Conservation (phyloP, 1,284 basidiomycete genomes). For the Fomitopsis pinicola region DNA sequence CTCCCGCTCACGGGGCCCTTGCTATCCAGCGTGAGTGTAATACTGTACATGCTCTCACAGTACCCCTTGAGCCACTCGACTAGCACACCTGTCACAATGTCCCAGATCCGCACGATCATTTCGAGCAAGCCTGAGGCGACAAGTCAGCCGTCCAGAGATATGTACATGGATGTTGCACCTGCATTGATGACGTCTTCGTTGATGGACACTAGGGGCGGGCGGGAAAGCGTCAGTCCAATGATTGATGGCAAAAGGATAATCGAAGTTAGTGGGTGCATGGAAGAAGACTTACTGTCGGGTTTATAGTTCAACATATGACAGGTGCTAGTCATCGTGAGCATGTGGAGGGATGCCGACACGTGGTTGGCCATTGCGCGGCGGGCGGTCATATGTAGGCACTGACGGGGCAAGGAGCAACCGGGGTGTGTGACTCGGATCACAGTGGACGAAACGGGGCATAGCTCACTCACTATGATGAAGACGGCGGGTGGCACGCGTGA, state of each 20-base stretch:
- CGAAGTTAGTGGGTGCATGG: too few relatives aligned
- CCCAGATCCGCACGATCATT: constrained; percentile 73
- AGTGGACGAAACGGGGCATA: too few relatives aligned
- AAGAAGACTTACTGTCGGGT: too few relatives aligned
- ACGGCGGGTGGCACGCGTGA: too few relatives aligned
- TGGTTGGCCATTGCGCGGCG: too few relatives aligned
- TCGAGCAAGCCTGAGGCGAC: constrained; percentile 74
- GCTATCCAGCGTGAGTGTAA: constrained; percentile 74
- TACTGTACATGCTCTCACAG: constrained; percentile 74
- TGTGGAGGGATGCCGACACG: too few relatives aligned
- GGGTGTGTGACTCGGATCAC: too few relatives aligned
- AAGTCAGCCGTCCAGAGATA: constrained; percentile 64
- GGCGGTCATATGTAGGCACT: too few relatives aligned
- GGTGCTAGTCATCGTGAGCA: too few relatives aligned
- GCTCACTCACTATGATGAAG: too few relatives aligned
- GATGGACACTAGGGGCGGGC: constrained; percentile 28
- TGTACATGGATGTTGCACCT: constrained; percentile 61
- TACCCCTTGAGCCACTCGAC: constrained; percentile 70
- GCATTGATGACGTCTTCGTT: constrained; percentile 49
- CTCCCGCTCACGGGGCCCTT: constrained; percentile 64
- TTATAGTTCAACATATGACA: too few relatives aligned
- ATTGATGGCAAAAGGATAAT: neutral
- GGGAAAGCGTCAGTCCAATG: neutral
- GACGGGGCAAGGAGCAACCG: too few relatives aligned
- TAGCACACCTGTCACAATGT: constrained; percentile 60